phyloP scores from a whole-genome alignment of 495 filamentous ascomycete species.

The Cairneyella variabilis region DNA sequence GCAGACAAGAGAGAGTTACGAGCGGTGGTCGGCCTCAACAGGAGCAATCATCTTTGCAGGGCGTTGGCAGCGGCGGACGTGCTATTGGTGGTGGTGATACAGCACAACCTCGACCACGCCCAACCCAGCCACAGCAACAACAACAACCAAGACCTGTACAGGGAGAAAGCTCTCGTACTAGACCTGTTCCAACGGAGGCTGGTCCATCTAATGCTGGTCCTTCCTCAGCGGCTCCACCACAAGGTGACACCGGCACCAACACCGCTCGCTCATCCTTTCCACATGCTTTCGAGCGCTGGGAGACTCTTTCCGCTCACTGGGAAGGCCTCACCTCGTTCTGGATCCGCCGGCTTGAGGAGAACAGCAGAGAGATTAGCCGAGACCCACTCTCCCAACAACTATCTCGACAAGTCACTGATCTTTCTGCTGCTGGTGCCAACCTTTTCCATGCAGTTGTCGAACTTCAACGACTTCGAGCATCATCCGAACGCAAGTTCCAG shows the following conservation, averaged over 20 bases:
- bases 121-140: conserved; percentile 23
- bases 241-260: neutral
- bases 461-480: conserved; percentile 89
- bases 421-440: conserved; percentile 94
- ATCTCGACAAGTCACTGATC: conserved; percentile 87
- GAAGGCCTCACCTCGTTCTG: conserved; percentile 96
- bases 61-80: conserved; percentile 19
- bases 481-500: conserved; percentile 95
- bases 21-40: conserved; percentile 3
- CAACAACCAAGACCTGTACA: conserved; percentile 30
- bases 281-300: conserved; percentile 97
- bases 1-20: conserved; percentile 15
- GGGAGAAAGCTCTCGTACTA: conserved; percentile 19
- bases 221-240: neutral
- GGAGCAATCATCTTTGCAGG: conserved; percentile 12
- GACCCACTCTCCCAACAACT: conserved; percentile 85
- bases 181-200: conserved; percentile 19
- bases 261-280: conserved; percentile 67
- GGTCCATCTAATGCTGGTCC: conserved; percentile 1
- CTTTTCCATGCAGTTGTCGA: conserved; percentile 97
- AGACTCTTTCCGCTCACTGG: conserved; percentile 94
- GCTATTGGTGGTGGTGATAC: conserved; percentile 23
- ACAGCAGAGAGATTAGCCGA: conserved; percentile 74
- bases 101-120: conserved; percentile 18
- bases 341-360: conserved; percentile 88